phyloP scores from a whole-genome alignment of 345 rosid genomes.

The Streptanthus diversifolius region DNA sequence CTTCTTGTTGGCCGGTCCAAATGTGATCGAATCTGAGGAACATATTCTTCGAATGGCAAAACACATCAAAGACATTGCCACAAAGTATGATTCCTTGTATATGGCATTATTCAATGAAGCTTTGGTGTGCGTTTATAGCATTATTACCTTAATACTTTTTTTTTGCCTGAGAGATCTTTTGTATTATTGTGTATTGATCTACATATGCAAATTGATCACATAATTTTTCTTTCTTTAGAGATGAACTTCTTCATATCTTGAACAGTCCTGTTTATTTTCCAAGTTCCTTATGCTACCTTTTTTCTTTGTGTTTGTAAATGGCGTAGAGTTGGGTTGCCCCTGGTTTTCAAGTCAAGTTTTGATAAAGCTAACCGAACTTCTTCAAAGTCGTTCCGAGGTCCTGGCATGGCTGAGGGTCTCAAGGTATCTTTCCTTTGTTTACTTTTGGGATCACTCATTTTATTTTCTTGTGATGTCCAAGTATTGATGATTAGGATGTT shows the following conservation, averaged over 20 bases:
- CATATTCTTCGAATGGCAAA: conserved; percentile 77
- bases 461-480: not conserved
- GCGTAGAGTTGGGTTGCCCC: conserved; percentile 75
- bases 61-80: conserved; percentile 57
- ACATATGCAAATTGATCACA: not conserved
- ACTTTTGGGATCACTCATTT: not conserved
- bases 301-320: conserved; percentile 13
- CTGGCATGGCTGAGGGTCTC: conserved; percentile 88
- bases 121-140: not conserved
- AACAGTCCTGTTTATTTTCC: not conserved
- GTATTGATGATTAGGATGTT: not conserved
- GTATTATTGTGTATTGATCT: not conserved
- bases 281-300: not conserved
- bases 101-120: not conserved
- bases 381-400: conserved; percentile 92
- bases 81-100: conserved; percentile 48
- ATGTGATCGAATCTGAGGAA: conserved; percentile 96
- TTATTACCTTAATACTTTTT: not conserved
- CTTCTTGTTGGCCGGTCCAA: conserved; percentile 90
- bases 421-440: conserved; percentile 48
- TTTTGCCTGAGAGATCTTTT: not conserved
- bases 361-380: conserved; percentile 97
- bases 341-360: conserved; percentile 95
- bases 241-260: conserved; percentile 1
- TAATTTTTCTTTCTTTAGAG: not conserved